Evolutionary conservation across 768 basidiomycete species (phyloP), one percentile per base, ranked within the genome.

Genomic region (Mycena floridula): DNA sequence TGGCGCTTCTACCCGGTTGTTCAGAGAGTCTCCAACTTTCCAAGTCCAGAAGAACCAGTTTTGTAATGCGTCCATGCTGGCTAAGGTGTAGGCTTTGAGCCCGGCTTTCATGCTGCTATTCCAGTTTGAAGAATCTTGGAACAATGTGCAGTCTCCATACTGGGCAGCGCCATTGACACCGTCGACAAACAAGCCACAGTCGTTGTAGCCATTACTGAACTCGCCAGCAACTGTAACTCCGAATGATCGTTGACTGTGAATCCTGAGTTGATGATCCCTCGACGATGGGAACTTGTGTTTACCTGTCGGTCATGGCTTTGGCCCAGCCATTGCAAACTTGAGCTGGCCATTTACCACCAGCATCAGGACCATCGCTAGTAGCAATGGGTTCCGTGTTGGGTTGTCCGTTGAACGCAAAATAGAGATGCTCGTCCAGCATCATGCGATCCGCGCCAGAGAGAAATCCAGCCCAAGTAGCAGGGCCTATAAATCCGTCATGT

Each of bases 11-110:
- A 78, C 69, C 25, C 81, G 81, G 30, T 76, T 75, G 39, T 72
- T 73, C 21, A 66, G 57, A 2, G 79, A 79, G 51, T 75, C 75
- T 42, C 81, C 84, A 41, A 87, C 77, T 72, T 83, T 85, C 86
- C 85, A 86, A 7, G 82, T 85, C 85, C 85, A 88, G 70, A 75
- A 87, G 64, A 81, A 86, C 69, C 70, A 83, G 56, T 84, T 72
- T 51, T 75, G 70, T 48, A 82, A 65, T 2, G 81, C 77, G 48
- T 85, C 84, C 82, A 85, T 85, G 39, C 46, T 49, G 13, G 51
- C 54, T 22, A 50, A 41, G 7, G 47, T 47, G 40, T 52, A 47
- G n/a, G 26, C 38, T 35, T 25, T 26, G 7, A 55, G 24, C n/a
- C 54, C 54, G 18, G 46, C 51, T 45, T 43, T 55, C 9, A 47